Evolutionary conservation across 805 yeast genomes (phyloP).

Genomic region (Metschnikowia corniflorae): DNA sequence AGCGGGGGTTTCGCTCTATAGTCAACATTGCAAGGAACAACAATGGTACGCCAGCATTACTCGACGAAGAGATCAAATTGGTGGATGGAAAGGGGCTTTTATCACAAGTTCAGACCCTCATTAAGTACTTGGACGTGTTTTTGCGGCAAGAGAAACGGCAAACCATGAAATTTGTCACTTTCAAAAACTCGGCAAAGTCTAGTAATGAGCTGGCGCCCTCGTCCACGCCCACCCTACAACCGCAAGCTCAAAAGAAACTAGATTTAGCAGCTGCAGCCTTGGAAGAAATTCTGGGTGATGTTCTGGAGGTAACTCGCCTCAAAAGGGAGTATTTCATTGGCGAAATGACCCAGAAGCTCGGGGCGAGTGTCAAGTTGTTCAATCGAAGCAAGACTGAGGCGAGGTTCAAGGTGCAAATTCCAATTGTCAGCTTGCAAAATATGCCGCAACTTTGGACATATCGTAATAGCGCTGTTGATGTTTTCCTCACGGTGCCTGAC

Average conservation of each 20-base stretch:
- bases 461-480: conserved; percentile 23
- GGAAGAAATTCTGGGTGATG: conserved; percentile 1
- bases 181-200: conserved; percentile 11
- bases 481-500: conserved; percentile 32
- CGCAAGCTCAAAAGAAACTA: conserved; percentile 2
- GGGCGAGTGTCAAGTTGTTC: conserved; percentile 24
- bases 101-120: conserved; percentile 55
- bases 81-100: conserved; percentile 49
- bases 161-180: conserved; percentile 57
- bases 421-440: conserved; percentile 17
- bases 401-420: conserved; percentile 32
- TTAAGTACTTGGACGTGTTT: conserved; percentile 54
- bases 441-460: conserved; percentile 31
- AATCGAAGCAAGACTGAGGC: conserved; percentile 23
- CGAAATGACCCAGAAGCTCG: conserved; percentile 28
- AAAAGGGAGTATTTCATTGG: conserved; percentile 17
- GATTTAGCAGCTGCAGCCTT: conserved; percentile 9
- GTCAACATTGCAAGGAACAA: conserved; percentile 21
- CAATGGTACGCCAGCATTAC: conserved; percentile 19
- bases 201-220: conserved; percentile 3
- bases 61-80: conserved; percentile 24
- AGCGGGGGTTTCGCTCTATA: conserved; percentile 55
- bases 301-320: conserved; percentile 7
- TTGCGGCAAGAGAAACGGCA: conserved; percentile 56
- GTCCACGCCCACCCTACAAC: conserved; percentile 1